Base-by-base conservation (phyloP, 306 rosid species). In the Benincasa hispida region DNA sequence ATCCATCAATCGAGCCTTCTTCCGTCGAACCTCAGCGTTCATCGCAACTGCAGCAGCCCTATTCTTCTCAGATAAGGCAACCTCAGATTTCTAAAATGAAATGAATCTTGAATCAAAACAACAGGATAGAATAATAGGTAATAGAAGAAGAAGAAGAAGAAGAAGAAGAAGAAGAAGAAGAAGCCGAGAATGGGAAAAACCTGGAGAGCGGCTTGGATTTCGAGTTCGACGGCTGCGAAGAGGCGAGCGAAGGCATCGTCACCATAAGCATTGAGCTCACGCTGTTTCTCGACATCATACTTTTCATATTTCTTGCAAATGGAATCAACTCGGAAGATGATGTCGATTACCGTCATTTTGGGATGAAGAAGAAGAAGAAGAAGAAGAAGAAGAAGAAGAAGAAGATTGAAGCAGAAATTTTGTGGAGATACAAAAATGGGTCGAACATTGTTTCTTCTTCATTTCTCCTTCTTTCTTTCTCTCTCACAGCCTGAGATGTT, bases 251-350 rank as follows among this genome's bases (percentile, higher is more conserved):
- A 94, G 82, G 62, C 80, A 76, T 89, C 97, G 25, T 90, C 89
- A 8, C 89, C 95, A 54, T 87, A 85, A 55, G 89, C 88, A 27
- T 90, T 89, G 81, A 81, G 89, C 63, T 94, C 83, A 13, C 90
- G 85, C 77, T 90, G 94, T 78, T 91, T 91, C 8, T 87, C 95
- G 54, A 94, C 84, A 75, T 90, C 97, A 72, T 84, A 89, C 86
- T 85, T 87, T 21, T 87, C 93, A 78, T 90, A 94, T 79, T 83
- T 91, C 48, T 87, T 85, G 84, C 96, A 94, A 4, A 91, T 85
- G 12, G 74, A 48, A 68, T 94, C 94, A 42, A 94, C 98, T 13
- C 96, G 91, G 86, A 88, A 87, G 77, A 91, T 83, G 79, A 94
- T 66, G 57, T 94, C 95, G 48, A 90, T 85, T 0, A 91, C 91